Evolutionary conservation across 1,139 yeast genomes (phyloP).

Genomic region (Meyerozyma athensensis): DNA sequence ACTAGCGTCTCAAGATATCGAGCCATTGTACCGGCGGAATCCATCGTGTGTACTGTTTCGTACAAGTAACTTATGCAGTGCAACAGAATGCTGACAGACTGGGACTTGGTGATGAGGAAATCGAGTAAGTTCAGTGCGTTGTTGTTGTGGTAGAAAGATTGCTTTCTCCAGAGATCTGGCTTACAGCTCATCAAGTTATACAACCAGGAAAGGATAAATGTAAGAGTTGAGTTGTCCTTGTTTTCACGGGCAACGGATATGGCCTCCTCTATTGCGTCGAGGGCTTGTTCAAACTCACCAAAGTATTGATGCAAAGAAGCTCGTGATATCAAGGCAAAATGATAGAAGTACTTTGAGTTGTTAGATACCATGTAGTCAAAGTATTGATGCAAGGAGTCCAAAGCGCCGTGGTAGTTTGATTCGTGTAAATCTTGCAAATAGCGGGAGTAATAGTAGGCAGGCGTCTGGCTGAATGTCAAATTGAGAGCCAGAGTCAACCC

Average conservation of each 20-base stretch:
- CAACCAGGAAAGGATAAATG: constrained; percentile 77
- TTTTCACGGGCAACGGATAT: constrained; percentile 85
- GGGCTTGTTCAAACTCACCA: constrained; percentile 69
- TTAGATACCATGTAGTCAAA: constrained; percentile 83
- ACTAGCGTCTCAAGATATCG: constrained; percentile 48
- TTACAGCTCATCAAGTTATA: constrained; percentile 64
- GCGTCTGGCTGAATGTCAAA: constrained; percentile 45
- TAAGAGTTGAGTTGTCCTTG: constrained; percentile 68
- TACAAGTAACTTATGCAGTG: constrained; percentile 58
- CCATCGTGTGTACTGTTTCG: constrained; percentile 50
- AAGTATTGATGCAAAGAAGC: constrained; percentile 78
- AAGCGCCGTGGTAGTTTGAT: constrained; percentile 69
- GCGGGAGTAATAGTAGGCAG: constrained; percentile 60
- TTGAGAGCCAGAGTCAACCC: constrained; percentile 41
- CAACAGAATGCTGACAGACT: constrained; percentile 46
- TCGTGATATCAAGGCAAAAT: constrained; percentile 73
- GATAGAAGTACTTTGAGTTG: constrained; percentile 62
- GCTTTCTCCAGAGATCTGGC: constrained; percentile 51
- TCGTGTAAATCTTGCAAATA: constrained; percentile 60
- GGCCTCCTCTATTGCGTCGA: constrained; percentile 82
- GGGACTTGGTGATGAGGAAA: constrained; percentile 56
- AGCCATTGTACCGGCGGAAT: constrained; percentile 45
- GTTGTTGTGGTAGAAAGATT: constrained; percentile 36
- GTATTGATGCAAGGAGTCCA: constrained; percentile 70
- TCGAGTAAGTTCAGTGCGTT: constrained; percentile 57